Evolutionary conservation across 139 green algal species (phyloP).

Genomic region (Tetratostichococcus sp.): DNA sequence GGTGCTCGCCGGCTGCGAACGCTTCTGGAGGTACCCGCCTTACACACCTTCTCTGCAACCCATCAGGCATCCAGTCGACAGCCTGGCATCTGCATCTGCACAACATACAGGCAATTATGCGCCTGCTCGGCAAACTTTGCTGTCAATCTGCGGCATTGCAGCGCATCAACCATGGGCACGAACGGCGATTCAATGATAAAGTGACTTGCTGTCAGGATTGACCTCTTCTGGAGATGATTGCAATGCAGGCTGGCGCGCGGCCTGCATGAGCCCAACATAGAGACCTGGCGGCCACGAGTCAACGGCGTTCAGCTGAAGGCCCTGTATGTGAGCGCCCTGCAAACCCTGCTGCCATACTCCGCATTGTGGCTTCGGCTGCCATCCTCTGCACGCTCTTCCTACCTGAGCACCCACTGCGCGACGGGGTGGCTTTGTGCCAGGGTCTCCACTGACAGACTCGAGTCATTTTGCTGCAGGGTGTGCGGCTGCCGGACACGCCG

Average conservation of each 20-base stretch:
- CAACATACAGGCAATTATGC: no score
- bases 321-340: background rate
- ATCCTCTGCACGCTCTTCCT: no score
- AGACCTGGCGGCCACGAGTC: constrained; percentile 58
- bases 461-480: constrained; percentile 13
- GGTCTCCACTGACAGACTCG: no score
- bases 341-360: background rate
- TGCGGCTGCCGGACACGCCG: constrained; percentile 41
- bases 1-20: constrained; percentile 26
- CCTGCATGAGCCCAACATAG: constrained; percentile 30
- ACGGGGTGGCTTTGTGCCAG: no score
- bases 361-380: no score
- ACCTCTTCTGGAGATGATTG: background rate
- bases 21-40: constrained; percentile 37
- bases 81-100: no score
- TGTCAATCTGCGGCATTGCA: constrained; percentile 7
- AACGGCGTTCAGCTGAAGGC: constrained; percentile 58
- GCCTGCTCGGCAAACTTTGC: no score
- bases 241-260: constrained; percentile 9
- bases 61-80: no score
- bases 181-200: no score
- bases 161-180: no score
- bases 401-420: no score
- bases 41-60: background rate
- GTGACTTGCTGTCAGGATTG: no score